phyloP scores from a whole-genome alignment of 106 monocot genomes.

The Dendrobium nobile region DNA sequence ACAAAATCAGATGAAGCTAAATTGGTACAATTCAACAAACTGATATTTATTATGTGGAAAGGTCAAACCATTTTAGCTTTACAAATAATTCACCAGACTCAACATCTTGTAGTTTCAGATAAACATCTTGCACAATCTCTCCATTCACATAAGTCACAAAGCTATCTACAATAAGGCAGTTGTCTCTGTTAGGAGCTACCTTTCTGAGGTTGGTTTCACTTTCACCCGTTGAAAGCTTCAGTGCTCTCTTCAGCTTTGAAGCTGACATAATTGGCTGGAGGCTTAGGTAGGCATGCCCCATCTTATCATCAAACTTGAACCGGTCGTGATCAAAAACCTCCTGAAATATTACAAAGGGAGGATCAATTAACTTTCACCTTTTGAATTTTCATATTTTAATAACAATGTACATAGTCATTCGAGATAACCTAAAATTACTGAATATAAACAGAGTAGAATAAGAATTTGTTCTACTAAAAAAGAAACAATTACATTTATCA shows the following conservation, averaged over 20 bases:
- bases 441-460: neutral
- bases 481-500: neutral
- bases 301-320: slow-evolving; percentile 88
- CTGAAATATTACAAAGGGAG: slow-evolving; percentile 18
- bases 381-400: no score
- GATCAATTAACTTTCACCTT: no score
- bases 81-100: slow-evolving; percentile 73
- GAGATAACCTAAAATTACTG: neutral
- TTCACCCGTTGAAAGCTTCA: slow-evolving; percentile 54
- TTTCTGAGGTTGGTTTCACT: slow-evolving; percentile 60
- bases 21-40: neutral
- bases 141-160: slow-evolving; percentile 48
- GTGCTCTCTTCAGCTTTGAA: slow-evolving; percentile 54
- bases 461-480: neutral
- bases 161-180: slow-evolving; percentile 73
- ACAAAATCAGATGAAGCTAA: neutral
- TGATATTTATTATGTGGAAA: neutral
- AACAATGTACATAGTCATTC: no score
- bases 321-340: slow-evolving; percentile 83
- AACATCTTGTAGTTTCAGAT: slow-evolving; percentile 67
- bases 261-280: slow-evolving; percentile 66
- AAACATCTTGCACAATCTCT: slow-evolving; percentile 67
- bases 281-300: slow-evolving; percentile 59
- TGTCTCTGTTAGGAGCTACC: slow-evolving; percentile 58
- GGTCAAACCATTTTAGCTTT: slow-evolving; percentile 56